Evolutionary conservation across 1,284 basidiomycete species (phyloP), one percentile per base, ranked within the genome.

Genomic region (Stygiomarasmius scandens): DNA sequence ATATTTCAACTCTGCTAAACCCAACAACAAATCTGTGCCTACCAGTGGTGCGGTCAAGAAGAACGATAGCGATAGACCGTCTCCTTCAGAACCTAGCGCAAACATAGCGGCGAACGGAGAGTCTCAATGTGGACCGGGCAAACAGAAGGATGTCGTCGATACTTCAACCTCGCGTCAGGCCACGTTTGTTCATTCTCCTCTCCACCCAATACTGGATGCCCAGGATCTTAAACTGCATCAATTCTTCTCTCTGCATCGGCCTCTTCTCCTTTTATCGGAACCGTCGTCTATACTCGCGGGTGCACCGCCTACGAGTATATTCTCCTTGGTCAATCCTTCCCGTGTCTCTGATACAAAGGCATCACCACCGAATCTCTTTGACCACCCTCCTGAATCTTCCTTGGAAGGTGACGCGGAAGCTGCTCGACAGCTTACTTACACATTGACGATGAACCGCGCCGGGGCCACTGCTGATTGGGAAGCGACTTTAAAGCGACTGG

Each of bases 161-260:
- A 19, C 38, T 41, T n/a, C 38, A 12, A 8, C 16, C 11, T 41
- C 38, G 6, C 38, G 29, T 32, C 29, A 41, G 38, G 38, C 38
- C 38, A 41, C 38, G 38, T 41, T 41, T 41, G n/a, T 19, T 5
- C 38, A 41, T 12, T 53, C 48, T 32, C 50, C 45, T 52, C 22
- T 51, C 20, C 87, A 90, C 66, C 85, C 86, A 4, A 65, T 79
- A 19, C 65, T 90, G 57, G 83, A 77, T 55, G 67, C 84, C 16
- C 83, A 85, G 62, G 89, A 90, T 61, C 85, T 88, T 69, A 86
- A 84, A 64, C 78, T 90, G 14, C 89, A 91, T 66, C 87, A 89
- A 57, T 92, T 92, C 72, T 92, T 92, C 73, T 84, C 90, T 2
- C 72, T 90, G 38, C 85, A 92, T 64, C 80, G 90, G 29, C 90